phyloP scores from a whole-genome alignment of 1,139 yeast species.

The Saccharomyces hybrid region DNA sequence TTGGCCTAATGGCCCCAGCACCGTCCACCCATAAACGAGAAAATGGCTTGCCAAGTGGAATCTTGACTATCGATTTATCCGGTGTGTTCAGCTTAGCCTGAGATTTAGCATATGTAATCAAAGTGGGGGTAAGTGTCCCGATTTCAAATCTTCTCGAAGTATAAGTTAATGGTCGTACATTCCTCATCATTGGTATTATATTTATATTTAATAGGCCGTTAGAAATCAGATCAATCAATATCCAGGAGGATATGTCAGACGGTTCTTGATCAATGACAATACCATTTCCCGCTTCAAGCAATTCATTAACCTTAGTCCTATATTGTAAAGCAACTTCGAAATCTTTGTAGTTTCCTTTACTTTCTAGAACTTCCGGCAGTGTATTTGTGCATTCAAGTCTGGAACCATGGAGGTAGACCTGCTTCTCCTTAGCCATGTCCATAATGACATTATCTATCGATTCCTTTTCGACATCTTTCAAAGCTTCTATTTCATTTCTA shows the following conservation, averaged over 20 bases:
- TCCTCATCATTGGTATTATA: slow-evolving; percentile 19
- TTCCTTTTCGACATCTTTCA: slow-evolving; percentile 21
- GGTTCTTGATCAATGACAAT: slow-evolving; percentile 25
- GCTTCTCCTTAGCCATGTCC: slow-evolving; percentile 32
- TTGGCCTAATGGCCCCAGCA: slow-evolving; percentile 49
- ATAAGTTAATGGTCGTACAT: slow-evolving; percentile 23
- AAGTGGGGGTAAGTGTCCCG: slow-evolving; percentile 28
- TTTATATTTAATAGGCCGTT: slow-evolving; percentile 12
- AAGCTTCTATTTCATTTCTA: slow-evolving; percentile 18
- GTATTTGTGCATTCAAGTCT: slow-evolving; percentile 24
- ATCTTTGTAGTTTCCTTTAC: slow-evolving; percentile 16
- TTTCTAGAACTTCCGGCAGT: slow-evolving; percentile 19
- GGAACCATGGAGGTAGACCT: slow-evolving; percentile 24
- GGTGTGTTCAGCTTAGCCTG: background rate
- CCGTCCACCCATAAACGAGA: slow-evolving; percentile 68
- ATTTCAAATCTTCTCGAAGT: slow-evolving; percentile 30
- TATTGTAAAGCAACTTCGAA: slow-evolving; percentile 17
- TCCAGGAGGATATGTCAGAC: slow-evolving; percentile 21
- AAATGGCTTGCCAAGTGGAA: slow-evolving; percentile 57
- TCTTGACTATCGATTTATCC: slow-evolving; percentile 7
- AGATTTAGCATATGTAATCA: slow-evolving; percentile 10
- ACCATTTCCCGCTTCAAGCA: slow-evolving; percentile 21
- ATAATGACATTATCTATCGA: slow-evolving; percentile 27
- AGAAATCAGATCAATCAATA: slow-evolving; percentile 22
- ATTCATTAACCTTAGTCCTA: slow-evolving; percentile 14